Evolutionary conservation across 1,284 basidiomycete species (phyloP), one percentile per base, ranked within the genome.

Genomic region (Sanghuangporus sanghuang): DNA sequence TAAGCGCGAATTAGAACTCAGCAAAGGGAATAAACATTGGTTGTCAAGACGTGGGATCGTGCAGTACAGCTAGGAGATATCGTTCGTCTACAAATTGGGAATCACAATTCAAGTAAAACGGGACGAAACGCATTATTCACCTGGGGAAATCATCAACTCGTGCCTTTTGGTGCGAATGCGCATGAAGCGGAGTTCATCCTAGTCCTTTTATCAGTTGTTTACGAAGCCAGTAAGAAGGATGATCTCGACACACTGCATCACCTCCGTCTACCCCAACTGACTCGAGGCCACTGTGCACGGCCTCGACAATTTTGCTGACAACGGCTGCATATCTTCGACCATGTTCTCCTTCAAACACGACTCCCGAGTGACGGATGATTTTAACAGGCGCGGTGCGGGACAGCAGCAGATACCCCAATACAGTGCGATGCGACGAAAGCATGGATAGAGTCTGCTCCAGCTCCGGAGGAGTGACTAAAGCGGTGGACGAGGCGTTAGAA

Each of bases 91-190:
- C 5, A 23, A n/a, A 16, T 18, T 62, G 60, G 18, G 4, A 27
- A 14, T 16, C 48, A 65, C 48, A 38, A 39, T 35, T 46, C 32
- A n/a, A 46, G 50, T 27, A 52, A 48, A 42, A 9, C n/a, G 12
- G 48, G 32, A 49, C 27, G 49, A 16, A 44, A 3, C 35, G n/a
- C 44, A 54, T 39, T 57, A 12, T 86, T 52, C 64, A 94, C 95
- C 92, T 65, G 95, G 95, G 2, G 95, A 94, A 66, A 97, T 95
- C 85, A 97, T 93, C 64, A 97, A 80, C 73, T 97, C 95, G 73
- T 97, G 94, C 63, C 90, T 83, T 72, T 86, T 92, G 60, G 94
- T 96, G 57, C 95, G 84, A 75, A 97, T 94, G 59, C 95, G 81
- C 83, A 97, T 86, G 71, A 97, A 94, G 64, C 86, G 83, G 59